phyloP scores from a whole-genome alignment of 2,329 filamentous ascomycete genomes.

The Byssochlamys sp. region DNA sequence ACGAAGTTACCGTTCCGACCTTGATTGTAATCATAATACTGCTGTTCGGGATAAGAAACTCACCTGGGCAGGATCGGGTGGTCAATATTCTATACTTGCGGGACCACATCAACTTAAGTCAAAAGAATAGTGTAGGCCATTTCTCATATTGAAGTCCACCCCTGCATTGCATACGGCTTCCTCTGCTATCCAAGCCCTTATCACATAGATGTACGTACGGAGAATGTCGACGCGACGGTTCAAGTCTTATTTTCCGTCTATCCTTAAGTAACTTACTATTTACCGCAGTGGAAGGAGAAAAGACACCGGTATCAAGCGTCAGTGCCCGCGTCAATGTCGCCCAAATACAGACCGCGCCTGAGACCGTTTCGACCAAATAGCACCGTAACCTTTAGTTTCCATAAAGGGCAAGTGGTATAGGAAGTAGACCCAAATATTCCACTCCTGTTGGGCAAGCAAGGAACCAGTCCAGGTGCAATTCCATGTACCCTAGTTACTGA shows the following conservation, averaged over 20 bases:
- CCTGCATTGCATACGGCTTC: background rate
- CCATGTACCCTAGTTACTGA: too few species aligned
- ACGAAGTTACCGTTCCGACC: constrained; percentile 6
- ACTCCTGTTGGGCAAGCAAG: too few species aligned
- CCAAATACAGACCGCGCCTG: too few species aligned
- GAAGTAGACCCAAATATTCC: too few species aligned
- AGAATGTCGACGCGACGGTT: background rate
- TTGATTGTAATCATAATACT: constrained; percentile 5
- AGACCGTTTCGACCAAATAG: too few species aligned
- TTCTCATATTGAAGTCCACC: background rate
- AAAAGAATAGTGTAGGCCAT: background rate
- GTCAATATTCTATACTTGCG: constrained; percentile 3
- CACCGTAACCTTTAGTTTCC: too few species aligned
- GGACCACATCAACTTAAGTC: background rate
- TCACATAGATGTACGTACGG: background rate
- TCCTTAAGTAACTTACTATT: too few species aligned
- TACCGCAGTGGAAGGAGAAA: too few species aligned
- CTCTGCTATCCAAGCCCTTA: background rate
- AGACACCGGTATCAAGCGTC: too few species aligned
- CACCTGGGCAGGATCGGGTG: constrained; percentile 9
- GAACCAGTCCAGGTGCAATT: too few species aligned
- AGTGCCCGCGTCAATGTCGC: too few species aligned
- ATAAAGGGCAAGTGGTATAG: too few species aligned
- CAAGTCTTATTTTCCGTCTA: background rate
- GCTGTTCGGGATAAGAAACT: constrained; percentile 7